Evolutionary conservation across 2,329 filamentous ascomycete species (phyloP).

Genomic region (Coleophoma eucalyptorum): DNA sequence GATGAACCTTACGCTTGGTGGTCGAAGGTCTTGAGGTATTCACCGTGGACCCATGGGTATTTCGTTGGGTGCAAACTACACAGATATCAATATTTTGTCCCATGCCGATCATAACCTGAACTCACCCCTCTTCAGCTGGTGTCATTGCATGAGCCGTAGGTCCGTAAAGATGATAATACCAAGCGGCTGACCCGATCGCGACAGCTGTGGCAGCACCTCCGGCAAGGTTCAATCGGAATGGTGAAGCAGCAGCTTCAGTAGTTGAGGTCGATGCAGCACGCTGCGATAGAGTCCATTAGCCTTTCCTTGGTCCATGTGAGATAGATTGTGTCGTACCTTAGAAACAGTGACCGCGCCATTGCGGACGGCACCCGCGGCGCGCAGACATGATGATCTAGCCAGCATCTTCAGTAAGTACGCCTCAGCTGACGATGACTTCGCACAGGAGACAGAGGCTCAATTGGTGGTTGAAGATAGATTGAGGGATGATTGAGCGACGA

Average conservation of each 20-base stretch:
- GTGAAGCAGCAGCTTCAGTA: constrained; percentile 68
- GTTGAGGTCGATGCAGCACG: constrained; percentile 68
- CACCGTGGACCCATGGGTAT: constrained; percentile 94
- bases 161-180: constrained; percentile 97
- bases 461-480: constrained; percentile 22
- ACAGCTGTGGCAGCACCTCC: constrained; percentile 82
- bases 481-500: constrained; percentile 13
- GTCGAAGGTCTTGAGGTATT: constrained; percentile 94
- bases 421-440: constrained; percentile 26
- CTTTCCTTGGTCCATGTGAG: constrained; percentile 31
- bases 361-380: constrained; percentile 75
- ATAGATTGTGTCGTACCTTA: constrained; percentile 62
- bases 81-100: constrained; percentile 20
- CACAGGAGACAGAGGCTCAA: constrained; percentile 21
- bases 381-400: constrained; percentile 88
- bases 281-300: constrained; percentile 42
- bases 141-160: constrained; percentile 84
- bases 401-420: constrained; percentile 65
- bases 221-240: constrained; percentile 81
- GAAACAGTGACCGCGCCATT: constrained; percentile 68
- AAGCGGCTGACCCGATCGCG: constrained; percentile 85
- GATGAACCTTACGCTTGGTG: constrained; percentile 77
- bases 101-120: not conserved
- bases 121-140: constrained; percentile 97
- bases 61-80: constrained; percentile 80